Base-by-base conservation (phyloP, 345 rosid species). In the Citrus maxima region DNA sequence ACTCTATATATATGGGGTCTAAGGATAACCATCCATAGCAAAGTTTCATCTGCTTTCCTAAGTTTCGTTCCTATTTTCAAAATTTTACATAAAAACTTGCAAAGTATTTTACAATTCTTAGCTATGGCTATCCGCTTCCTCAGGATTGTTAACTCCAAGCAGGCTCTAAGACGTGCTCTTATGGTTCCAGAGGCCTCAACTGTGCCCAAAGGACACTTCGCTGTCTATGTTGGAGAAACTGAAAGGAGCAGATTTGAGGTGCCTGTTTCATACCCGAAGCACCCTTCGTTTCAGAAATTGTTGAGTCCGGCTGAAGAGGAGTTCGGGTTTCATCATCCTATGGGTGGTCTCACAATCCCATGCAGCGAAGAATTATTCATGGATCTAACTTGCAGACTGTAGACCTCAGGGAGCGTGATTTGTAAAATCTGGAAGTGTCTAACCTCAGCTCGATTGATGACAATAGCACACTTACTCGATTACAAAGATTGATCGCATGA, bases 191-290 rank as follows among this genome's bases (percentile, higher is more conserved):
- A 54, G 22, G 58, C 58, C 22, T 4, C 38, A 3, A 22, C 40
- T 49, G 88, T 87, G 4, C 90, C 90, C 19, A 86, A 89, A 77
- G 88, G 87, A 1, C 83, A 72, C 80, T 16, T 88, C 14, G 88
- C 84, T 16, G 87, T 89, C 34, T 85, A 82, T 77, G 80, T 81
- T 64, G 89, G 90, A 69, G 86, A 86, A 68, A 73, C 72, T 0
- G 72, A 83, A 42, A 86, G 70, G 83, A 88, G 83, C 75, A 74
- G 51, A 42, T 42, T 42, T 42, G 10, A 12, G 16, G 51, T 42
- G 13, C 51, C 4, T 42, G 51, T 42, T 42, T 42, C 51, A 42
- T 42, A 10, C 4, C 4, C 0, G 16, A 42, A 3, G 51, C 16
- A 42, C 14, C 4, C 51, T 12, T 42, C 51, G 16, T 10, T 42